phyloP scores from a whole-genome alignment of 2,329 filamentous ascomycete species.

The Venturia pyrina region DNA sequence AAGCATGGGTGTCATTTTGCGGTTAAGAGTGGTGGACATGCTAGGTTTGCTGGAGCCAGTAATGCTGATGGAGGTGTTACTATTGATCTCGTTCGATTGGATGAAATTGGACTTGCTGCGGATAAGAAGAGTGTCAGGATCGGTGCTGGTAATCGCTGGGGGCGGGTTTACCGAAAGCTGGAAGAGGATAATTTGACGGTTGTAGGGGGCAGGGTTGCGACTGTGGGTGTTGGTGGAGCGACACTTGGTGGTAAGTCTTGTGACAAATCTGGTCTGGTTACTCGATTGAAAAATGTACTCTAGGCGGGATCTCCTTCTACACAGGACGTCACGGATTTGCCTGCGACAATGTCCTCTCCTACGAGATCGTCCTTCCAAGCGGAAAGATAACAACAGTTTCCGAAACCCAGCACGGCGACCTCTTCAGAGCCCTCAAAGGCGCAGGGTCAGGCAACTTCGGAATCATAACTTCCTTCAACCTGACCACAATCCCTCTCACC shows the following conservation, averaged over 20 bases:
- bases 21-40: conserved; percentile 11
- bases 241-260: conserved; percentile 5
- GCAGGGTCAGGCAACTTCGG: conserved; percentile 27
- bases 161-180: conserved; percentile 7
- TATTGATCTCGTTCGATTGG: conserved; percentile 10
- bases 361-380: conserved; percentile 23
- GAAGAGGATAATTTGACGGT: conserved; percentile 8
- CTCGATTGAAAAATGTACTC: neutral
- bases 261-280: neutral
- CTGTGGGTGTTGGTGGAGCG: conserved; percentile 12
- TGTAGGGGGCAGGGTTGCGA: conserved; percentile 6
- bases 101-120: neutral
- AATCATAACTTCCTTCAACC: conserved; percentile 22
- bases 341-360: conserved; percentile 24
- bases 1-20: conserved; percentile 10
- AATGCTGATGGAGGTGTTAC: conserved; percentile 12
- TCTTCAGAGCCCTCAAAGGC: conserved; percentile 27
- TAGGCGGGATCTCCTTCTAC: conserved; percentile 27
- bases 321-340: conserved; percentile 22
- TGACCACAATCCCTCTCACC: conserved; percentile 7
- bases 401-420: conserved; percentile 21
- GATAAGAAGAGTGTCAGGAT: conserved; percentile 12
- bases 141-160: conserved; percentile 9
- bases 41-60: conserved; percentile 8
- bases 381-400: conserved; percentile 36